Evolutionary conservation across 2,329 filamentous ascomycete genomes (phyloP), one percentile per base, ranked within the genome.

Genomic region (Furcasterigmium sp.): DNA sequence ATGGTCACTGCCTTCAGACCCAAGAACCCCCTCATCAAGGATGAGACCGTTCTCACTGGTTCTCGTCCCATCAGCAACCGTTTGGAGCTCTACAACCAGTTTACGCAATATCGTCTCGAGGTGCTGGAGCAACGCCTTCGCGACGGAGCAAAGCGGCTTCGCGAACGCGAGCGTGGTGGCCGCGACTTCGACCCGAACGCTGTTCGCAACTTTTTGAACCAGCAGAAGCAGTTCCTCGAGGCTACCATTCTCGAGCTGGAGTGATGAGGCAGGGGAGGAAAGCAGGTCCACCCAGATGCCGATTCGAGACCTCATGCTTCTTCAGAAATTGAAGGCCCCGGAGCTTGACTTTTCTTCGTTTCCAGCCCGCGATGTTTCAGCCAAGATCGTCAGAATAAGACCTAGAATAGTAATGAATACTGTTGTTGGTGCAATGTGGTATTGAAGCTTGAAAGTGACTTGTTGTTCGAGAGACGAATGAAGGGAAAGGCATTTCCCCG

Each of bases 1-100:
- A 80, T 82, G 63, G 79, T 85, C 41, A 85, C 82, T 0, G 79
- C 78, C 4, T 84, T 84, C 64, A 72, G 82, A 11, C 80, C 82
- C 3, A 73, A 70, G 41, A 72, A 67, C 19, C 66, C 79, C 2
- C 63, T 63, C 17, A 54, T 77, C 34, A 70, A 68, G 14, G 82
- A 85, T 52, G 79, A 84, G 52, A 76, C 75, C 3, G 75, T 78
- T 3, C 65, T 85, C 37, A 76, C 70, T 3, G 82, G 76, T 1
- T 74, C 83, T n/a, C 73, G 80, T 1, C 67, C 67, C 1, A 75
- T 84, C 48, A 82, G 78, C 4, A 64, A 82, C 48, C 61, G 80
- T 3, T 64, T 66, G 0, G 72, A 77, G 51, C 64, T 84, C 6
- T 84, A 85, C 60, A 69, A 70, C 45, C 73, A 82, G 56, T 85